Base-by-base conservation (phyloP, 257 asterid genomes). In the Solanum pinnatisectum region DNA sequence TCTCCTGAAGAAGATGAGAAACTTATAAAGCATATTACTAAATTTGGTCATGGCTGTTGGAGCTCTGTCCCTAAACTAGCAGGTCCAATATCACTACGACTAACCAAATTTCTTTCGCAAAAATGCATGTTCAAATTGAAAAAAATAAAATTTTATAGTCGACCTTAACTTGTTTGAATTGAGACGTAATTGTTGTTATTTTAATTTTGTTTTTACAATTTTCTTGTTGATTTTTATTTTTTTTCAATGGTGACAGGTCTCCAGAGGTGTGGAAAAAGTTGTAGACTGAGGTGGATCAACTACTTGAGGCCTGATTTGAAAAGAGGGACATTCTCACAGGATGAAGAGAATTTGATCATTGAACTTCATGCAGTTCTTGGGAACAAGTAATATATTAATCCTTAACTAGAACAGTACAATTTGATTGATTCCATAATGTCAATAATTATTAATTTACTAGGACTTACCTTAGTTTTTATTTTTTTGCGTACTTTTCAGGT, bases 1-100 rank as follows among this genome's bases (percentile, higher is more conserved):
- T 96, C 99, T 11, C 99, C 99, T 5, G 98, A 96, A 37, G 99
- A 96, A 94, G 99, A 96, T 91, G 99, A 95, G 83, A 95, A 96
- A n/a, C 98, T 96, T 59, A 92, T 94, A 11, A 93, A 94, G 40
- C 98, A 96, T 91, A 95, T 95, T 44, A 92, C 97, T 36, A 95
- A 92, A 71, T 92, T 87, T 87, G 99, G 99, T 81, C 98, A 95
- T 74, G 99, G 99, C 65, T 96, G 99, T 87, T 96, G 99, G 99
- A 96, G 99, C 76, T 96, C 99, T n/a, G 99, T 96, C 83, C 99
- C 99, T 23, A 96, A 96, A 90, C 93, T 95, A 22, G 98, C 99
- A 74, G 99, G 99, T 94, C 33, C 44, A 14, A 8, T 77, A 77
- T 18, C 36, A 77, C 32, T 12, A 42, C 40, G 10, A 25, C 63